These are phyloP conservation scores for Bryopsis sp. DNA, from an alignment of 139 green algal species.

Conservation along the genomic window DNA sequence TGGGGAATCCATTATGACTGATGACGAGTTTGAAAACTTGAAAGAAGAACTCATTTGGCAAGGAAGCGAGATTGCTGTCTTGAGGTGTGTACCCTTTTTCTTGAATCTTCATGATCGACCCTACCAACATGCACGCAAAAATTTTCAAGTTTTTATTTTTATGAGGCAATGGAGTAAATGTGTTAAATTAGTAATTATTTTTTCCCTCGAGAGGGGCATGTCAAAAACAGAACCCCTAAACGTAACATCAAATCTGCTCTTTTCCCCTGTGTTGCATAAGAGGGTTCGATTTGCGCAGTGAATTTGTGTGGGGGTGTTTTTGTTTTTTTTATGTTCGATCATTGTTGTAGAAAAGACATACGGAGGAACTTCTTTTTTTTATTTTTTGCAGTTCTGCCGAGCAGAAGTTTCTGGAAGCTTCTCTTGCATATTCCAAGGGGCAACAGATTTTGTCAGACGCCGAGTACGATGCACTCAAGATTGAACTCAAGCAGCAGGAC, in stretches of 20 bases:
- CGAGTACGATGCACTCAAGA: conserved; percentile 75
- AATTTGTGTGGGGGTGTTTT: too few relatives aligned
- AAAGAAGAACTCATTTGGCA: conserved; percentile 84
- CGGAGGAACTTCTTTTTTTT: conserved; percentile 21
- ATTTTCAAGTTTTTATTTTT: too few relatives aligned
- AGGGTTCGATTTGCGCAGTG: too few relatives aligned
- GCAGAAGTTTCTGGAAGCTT: conserved; percentile 78
- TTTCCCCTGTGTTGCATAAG: too few relatives aligned
- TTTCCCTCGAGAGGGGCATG: too few relatives aligned
- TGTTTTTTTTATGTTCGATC: too few relatives aligned
- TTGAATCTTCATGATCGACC: background rate
- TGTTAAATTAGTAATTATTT: too few relatives aligned
- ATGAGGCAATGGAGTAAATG: too few relatives aligned
- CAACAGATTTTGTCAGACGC: conserved; percentile 70
- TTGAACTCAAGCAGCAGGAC: conserved; percentile 42
- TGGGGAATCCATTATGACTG: conserved; percentile 56
- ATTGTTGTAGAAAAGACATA: too few relatives aligned
- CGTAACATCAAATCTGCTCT: too few relatives aligned
- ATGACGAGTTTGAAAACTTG: conserved; percentile 77
- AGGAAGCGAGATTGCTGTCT: conserved; percentile 57
- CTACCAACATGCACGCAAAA: background rate
- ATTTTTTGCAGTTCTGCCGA: conserved; percentile 37
- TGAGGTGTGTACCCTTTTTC: conserved; percentile 6
- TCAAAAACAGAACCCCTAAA: too few relatives aligned
- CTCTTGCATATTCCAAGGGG: conserved; percentile 47